Percentiles rank a stretch among this genome's conserved stretches.
Conservation (phyloP, 1,284 basidiomycete genomes). For the Gymnopus androsaceus region DNA sequence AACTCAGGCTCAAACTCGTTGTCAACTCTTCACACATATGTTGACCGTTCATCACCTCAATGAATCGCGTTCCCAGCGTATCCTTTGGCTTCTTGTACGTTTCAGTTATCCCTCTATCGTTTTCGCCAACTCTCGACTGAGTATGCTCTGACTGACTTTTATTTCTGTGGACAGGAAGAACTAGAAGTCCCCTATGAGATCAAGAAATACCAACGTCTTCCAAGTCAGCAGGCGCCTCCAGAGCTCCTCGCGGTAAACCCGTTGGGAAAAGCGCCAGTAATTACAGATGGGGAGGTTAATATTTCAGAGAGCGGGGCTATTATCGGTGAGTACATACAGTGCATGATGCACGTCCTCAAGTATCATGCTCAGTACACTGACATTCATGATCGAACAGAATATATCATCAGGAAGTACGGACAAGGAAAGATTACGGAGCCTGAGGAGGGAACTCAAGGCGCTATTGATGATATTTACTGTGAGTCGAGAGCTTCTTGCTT, state of each 20-base stretch:
- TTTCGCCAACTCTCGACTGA: background rate
- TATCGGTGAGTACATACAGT: conserved; percentile 35
- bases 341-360: background rate
- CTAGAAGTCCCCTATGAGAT: conserved; percentile 49
- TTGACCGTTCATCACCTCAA: conserved; percentile 49
- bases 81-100: conserved; percentile 55
- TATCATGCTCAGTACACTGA: background rate
- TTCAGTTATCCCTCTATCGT: background rate
- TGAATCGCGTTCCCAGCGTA: conserved; percentile 52
- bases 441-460: conserved; percentile 33
- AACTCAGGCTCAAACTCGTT: too few relatives aligned
- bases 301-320: conserved; percentile 53
- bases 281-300: conserved; percentile 45
- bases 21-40: background rate
- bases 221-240: conserved; percentile 39
- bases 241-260: conserved; percentile 43
- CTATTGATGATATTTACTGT: conserved; percentile 45
- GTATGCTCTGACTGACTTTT: background rate
- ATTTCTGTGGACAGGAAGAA: conserved; percentile 43
- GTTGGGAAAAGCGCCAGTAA: conserved; percentile 49
- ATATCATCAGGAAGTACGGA: conserved; percentile 47
- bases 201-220: conserved; percentile 45
- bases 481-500: conserved; percentile 15
- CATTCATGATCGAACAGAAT: too few relatives aligned
- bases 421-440: conserved; percentile 34